Evolutionary conservation across 768 basidiomycete species (phyloP).

Genomic region (Suillus hirtellus): DNA sequence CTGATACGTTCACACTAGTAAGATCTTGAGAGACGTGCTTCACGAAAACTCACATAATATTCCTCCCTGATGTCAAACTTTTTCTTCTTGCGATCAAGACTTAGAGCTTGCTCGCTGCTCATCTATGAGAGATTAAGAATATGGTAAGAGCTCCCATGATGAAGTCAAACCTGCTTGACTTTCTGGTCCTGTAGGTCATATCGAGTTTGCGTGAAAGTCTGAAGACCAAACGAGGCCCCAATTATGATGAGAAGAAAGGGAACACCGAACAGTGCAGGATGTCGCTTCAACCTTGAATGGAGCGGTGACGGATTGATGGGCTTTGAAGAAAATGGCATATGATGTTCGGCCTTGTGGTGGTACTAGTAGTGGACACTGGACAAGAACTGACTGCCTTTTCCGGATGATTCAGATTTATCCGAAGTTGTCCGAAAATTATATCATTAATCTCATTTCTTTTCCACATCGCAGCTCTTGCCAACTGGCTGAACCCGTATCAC

Average conservation of each 20-base stretch:
- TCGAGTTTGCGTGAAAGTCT: constrained; percentile 82
- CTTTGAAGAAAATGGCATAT: constrained; percentile 54
- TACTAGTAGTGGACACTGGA: no score
- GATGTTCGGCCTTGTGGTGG: not conserved
- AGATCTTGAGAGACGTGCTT: not conserved
- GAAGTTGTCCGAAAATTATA: constrained; percentile 1
- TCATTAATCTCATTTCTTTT: constrained; percentile 9
- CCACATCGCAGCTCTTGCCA: constrained; percentile 3
- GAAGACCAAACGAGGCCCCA: constrained; percentile 80
- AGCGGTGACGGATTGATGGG: constrained; percentile 44
- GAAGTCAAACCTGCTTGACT: constrained; percentile 56
- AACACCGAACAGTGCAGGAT: constrained; percentile 79
- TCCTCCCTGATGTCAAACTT: constrained; percentile 94
- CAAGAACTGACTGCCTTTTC: not conserved
- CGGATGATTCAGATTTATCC: not conserved
- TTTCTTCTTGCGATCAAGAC: constrained; percentile 66
- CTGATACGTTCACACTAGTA: constrained; percentile 36
- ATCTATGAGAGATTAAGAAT: constrained; percentile 42
- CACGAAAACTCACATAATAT: constrained; percentile 75
- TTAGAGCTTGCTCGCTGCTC: constrained; percentile 75
- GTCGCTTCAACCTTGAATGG: constrained; percentile 47
- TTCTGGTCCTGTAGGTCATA: constrained; percentile 88
- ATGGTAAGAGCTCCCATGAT: no score
- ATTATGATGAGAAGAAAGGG: constrained; percentile 89
- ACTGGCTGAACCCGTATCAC: not conserved